These are phyloP conservation scores for Gossypium herbaceum DNA, from an alignment of 345 rosid genomes.

Conservation along the genomic window DNA sequence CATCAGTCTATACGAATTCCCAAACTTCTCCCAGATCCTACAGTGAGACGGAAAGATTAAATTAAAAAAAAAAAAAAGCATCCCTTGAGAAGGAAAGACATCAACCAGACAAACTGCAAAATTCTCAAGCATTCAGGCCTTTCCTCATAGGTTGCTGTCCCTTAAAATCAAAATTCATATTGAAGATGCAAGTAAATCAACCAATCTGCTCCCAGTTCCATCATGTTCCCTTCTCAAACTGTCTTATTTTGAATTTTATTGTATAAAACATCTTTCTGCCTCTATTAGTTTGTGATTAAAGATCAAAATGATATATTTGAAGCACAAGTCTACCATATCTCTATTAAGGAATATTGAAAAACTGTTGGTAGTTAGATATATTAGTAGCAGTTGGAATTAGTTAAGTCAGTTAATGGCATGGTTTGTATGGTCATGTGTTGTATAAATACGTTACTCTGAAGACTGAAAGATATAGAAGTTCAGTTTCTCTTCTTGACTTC, in stretches of 20 bases:
- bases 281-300: background rate
- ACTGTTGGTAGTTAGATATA: too few species aligned
- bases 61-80: background rate
- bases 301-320: background rate
- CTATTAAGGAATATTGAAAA: too few species aligned
- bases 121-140: background rate
- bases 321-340: background rate
- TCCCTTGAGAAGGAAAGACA: background rate
- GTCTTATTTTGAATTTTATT: background rate
- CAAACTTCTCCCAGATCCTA: constrained; percentile 40
- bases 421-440: too few species aligned
- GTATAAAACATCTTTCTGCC: background rate
- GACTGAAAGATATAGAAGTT: too few species aligned
- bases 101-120: background rate
- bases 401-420: too few species aligned
- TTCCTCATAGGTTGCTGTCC: background rate
- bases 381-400: too few species aligned
- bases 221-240: background rate
- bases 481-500: too few species aligned
- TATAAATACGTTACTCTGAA: too few species aligned
- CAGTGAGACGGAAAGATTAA: background rate
- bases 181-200: background rate
- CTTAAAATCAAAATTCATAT: background rate
- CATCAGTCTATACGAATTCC: constrained; percentile 26
- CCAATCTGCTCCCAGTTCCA: background rate